Evolutionary conservation across 1,284 basidiomycete genomes (phyloP).

Genomic region (Porodaedalea pini): DNA sequence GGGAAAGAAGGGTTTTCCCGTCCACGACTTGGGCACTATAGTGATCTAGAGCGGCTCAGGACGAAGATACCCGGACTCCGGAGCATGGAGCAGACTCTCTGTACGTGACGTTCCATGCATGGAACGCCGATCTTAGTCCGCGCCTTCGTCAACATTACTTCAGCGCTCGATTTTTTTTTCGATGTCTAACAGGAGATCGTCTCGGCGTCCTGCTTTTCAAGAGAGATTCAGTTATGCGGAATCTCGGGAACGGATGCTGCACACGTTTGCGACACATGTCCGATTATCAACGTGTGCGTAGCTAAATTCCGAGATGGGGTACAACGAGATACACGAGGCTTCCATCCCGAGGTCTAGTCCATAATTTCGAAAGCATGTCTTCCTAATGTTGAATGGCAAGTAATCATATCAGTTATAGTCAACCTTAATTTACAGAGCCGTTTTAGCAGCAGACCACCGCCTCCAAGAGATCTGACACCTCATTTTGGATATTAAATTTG

Average conservation of each 20-base stretch:
- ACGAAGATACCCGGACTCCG: neutral
- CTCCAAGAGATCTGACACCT: neutral
- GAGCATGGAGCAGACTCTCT: neutral
- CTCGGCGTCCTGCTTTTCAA: neutral
- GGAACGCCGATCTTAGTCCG: slow-evolving; percentile 1
- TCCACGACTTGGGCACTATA: neutral
- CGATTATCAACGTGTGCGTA: neutral
- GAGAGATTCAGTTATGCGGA: neutral
- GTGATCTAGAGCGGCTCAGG: neutral
- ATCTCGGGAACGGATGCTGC: neutral
- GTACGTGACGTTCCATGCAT: neutral
- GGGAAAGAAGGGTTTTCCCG: neutral
- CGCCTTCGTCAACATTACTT: neutral
- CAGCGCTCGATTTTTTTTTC: too few relatives aligned
- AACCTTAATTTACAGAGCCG: neutral
- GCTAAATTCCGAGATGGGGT: neutral
- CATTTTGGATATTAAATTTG: neutral
- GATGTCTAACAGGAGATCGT: too few relatives aligned
- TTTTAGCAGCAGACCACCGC: neutral
- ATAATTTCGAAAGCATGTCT: neutral
- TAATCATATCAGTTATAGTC: neutral
- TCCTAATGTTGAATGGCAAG: neutral
- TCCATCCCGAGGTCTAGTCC: neutral
- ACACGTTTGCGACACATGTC: slow-evolving; percentile 10
- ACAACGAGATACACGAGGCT: neutral